Evolutionary conservation across 257 asterid species (phyloP), one percentile per base, ranked within the genome.

Genomic region (Solanum piurae): DNA sequence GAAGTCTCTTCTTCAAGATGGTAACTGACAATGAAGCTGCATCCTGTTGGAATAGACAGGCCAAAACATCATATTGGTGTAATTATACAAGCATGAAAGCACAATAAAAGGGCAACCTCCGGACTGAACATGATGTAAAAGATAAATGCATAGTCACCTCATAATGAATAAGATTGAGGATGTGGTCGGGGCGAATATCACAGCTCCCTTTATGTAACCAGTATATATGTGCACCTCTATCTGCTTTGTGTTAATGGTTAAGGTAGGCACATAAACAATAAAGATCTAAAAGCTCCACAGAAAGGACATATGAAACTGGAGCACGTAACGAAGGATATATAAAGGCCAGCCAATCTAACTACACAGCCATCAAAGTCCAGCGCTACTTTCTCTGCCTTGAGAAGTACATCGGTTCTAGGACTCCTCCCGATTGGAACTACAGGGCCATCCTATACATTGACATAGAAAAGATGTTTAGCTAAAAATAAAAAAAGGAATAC

Each of bases 341-440:
- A 97, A 77, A 97, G 99, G 90, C 99, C 99, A 89, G 99, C 98
- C 88, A 97, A 91, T 95, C 99, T 95, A 89, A 96, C 92, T 36
- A 95, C 96, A 73, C 95, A 96, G 66, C 99, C 99, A 40, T 95
- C 97, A 49, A 94, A 92, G 77, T 97, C 99, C 91, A 94, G 89
- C 60, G 89, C 98, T 87, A 90, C 94, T 90, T 94, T 93, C 94
- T 97, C 99, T 23, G 99, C 93, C 88, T 89, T 93, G 62, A 96
- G 95, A 92, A 97, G 96, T 68, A 89, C 91, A 89, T 97, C 99
- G 12, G 99, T 93, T 90, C 99, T 94, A 64, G 97, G 96, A 91
- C 98, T 96, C 87, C 89, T 92, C 89, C 98, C 99, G 44, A 97
- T 89, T 23, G 98, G 98, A 69, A 97, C 98, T 18, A 83, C 92